These are phyloP conservation scores for Auricularia auricula-judae DNA, from an alignment of 768 basidiomycete species.

Conservation along the genomic window DNA sequence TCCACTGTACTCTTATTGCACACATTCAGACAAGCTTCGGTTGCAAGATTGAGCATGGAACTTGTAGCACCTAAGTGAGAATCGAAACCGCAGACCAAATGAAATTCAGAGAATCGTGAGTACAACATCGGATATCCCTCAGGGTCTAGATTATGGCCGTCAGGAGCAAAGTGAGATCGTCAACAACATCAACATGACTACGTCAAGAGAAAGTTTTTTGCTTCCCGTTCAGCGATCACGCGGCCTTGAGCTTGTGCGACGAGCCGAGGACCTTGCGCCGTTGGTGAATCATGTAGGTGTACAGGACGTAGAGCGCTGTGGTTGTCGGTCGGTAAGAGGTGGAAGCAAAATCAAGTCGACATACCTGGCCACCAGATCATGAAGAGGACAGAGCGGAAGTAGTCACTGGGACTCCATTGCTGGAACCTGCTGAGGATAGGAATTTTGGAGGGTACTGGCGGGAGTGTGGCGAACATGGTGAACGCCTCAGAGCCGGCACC, in stretches of 20 bases:
- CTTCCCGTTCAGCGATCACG: no score
- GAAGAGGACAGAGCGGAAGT: slow-evolving; percentile 50
- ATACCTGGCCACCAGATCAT: slow-evolving; percentile 83
- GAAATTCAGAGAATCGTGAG: no score
- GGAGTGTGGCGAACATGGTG: slow-evolving; percentile 69
- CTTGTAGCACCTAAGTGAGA: no score
- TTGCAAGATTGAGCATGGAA: no score
- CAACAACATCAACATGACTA: no score
- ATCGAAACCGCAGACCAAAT: no score
- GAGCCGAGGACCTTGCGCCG: slow-evolving; percentile 41
- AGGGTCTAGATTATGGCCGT: no score
- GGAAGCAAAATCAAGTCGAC: slow-evolving; percentile 12
- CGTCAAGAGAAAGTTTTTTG: no score
- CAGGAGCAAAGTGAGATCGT: no score
- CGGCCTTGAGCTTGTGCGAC: slow-evolving; percentile 1
- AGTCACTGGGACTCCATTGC: slow-evolving; percentile 47
- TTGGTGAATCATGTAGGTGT: slow-evolving; percentile 49
- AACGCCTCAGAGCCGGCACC: slow-evolving; percentile 89
- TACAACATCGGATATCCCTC: no score
- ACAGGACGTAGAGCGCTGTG: slow-evolving; percentile 42
- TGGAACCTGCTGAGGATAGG: slow-evolving; percentile 23
- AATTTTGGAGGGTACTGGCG: slow-evolving; percentile 36
- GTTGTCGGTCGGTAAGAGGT: background rate
- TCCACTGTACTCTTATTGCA: background rate
- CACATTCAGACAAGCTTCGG: no score